Evolutionary conservation across 1,139 yeast genomes (phyloP).

Genomic region (Pichia sp.): DNA sequence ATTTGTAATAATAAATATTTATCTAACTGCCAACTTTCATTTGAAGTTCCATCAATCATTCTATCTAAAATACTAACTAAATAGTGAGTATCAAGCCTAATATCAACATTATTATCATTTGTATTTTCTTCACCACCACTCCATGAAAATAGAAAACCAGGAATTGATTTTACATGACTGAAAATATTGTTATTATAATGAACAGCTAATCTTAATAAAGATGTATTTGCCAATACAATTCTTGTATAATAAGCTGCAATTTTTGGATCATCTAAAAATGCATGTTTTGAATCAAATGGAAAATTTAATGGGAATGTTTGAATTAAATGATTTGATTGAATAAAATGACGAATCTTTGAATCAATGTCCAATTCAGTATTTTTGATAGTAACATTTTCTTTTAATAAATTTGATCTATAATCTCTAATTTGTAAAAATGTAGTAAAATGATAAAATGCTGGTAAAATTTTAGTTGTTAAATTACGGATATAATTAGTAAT

Average conservation of each 20-base stretch:
- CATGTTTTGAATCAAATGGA: constrained; percentile 18
- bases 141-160: constrained; percentile 20
- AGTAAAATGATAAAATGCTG: constrained; percentile 21
- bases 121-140: constrained; percentile 11
- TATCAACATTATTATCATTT: constrained; percentile 11
- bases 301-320: constrained; percentile 26
- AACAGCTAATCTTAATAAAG: constrained; percentile 14
- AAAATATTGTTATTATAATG: constrained; percentile 10
- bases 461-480: constrained; percentile 19
- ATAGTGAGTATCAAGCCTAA: constrained; percentile 23
- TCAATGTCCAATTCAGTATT: constrained; percentile 2
- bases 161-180: constrained; percentile 3
- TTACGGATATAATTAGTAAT: constrained; percentile 22
- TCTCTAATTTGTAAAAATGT: constrained; percentile 17
- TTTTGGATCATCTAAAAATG: constrained; percentile 16
- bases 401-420: constrained; percentile 17
- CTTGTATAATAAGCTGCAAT: constrained; percentile 14
- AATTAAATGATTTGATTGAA: constrained; percentile 20
- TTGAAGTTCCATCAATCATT: constrained; percentile 21
- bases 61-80: constrained; percentile 17
- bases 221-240: constrained; percentile 15
- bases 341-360: constrained; percentile 19
- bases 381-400: constrained; percentile 4
- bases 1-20: constrained; percentile 22
- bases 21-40: constrained; percentile 21